These are phyloP conservation scores for Nakazawaea peltata DNA, from an alignment of 805 yeast species.

Conservation along the genomic window DNA sequence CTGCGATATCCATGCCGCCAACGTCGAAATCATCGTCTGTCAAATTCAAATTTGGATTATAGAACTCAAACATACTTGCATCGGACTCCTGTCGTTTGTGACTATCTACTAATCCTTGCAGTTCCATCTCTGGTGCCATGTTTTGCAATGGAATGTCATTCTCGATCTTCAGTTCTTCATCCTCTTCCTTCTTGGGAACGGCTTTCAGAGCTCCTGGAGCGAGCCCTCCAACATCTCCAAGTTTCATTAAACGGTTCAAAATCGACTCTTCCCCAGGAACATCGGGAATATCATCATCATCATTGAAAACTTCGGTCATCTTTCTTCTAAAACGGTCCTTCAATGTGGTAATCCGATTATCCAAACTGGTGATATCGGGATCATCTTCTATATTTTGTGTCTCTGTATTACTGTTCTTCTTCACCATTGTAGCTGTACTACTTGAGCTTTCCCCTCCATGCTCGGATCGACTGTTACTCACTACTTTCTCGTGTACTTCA, in stretches of 20 bases:
- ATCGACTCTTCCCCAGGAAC: constrained; percentile 7
- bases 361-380: too few species aligned
- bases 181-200: constrained; percentile 13
- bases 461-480: constrained; percentile 1
- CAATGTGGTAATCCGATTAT: too few species aligned
- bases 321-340: constrained; percentile 13
- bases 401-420: neutral
- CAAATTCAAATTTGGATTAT: constrained; percentile 28
- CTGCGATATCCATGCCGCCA: neutral
- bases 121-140: constrained; percentile 40
- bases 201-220: constrained; percentile 24
- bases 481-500: constrained; percentile 8
- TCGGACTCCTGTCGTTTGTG: constrained; percentile 23
- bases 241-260: constrained; percentile 14
- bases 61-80: constrained; percentile 11
- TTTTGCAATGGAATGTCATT: constrained; percentile 32
- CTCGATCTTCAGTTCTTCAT: constrained; percentile 29
- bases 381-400: neutral
- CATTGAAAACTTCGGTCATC: constrained; percentile 11
- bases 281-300: constrained; percentile 13
- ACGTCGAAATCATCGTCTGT: constrained; percentile 21
- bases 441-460: constrained; percentile 8
- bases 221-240: constrained; percentile 24
- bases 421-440: constrained; percentile 2
- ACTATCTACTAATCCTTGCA: constrained; percentile 42